Evolutionary conservation across 2,329 filamentous ascomycete genomes (phyloP).

Genomic region (Metarhizium guizhouense): DNA sequence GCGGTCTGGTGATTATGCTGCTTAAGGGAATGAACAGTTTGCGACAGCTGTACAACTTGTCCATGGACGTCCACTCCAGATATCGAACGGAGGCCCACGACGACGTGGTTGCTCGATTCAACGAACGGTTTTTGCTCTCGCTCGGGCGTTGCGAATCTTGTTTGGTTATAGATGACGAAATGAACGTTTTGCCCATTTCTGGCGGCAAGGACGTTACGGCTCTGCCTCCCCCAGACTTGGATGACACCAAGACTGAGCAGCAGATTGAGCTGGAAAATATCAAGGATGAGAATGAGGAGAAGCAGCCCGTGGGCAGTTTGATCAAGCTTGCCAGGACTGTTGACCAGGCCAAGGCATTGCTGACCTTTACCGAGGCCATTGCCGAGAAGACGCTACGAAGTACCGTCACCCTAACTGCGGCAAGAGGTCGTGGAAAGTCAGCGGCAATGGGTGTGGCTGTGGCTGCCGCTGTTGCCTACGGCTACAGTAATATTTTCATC

Average conservation of each 20-base stretch:
- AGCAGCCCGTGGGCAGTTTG: slow-evolving; percentile 76
- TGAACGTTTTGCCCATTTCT: slow-evolving; percentile 95
- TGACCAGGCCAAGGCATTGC: slow-evolving; percentile 92
- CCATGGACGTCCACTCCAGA: slow-evolving; percentile 95
- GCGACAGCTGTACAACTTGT: slow-evolving; percentile 92
- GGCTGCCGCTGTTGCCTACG: slow-evolving; percentile 86
- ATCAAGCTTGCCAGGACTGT: slow-evolving; percentile 81
- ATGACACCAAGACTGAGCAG: slow-evolving; percentile 62
- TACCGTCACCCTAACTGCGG: slow-evolving; percentile 88
- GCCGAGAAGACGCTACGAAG: slow-evolving; percentile 90
- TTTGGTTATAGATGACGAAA: slow-evolving; percentile 91
- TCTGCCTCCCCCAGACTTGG: slow-evolving; percentile 65
- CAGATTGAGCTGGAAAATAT: slow-evolving; percentile 73
- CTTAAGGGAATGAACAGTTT: slow-evolving; percentile 95
- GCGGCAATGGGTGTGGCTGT: slow-evolving; percentile 91
- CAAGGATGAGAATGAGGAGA: slow-evolving; percentile 79
- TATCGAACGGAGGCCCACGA: slow-evolving; percentile 95
- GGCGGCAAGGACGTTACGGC: slow-evolving; percentile 84
- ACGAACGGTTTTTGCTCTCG: slow-evolving; percentile 93
- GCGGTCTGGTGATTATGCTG: slow-evolving; percentile 80
- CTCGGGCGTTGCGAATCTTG: slow-evolving; percentile 92
- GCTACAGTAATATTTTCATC: slow-evolving; percentile 99
- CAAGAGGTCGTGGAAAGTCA: slow-evolving; percentile 91
- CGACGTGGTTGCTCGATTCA: slow-evolving; percentile 92
- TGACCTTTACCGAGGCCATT: slow-evolving; percentile 94